phyloP scores from a whole-genome alignment of 2,329 filamentous ascomycete genomes.

The Lizonia empirigonia region DNA sequence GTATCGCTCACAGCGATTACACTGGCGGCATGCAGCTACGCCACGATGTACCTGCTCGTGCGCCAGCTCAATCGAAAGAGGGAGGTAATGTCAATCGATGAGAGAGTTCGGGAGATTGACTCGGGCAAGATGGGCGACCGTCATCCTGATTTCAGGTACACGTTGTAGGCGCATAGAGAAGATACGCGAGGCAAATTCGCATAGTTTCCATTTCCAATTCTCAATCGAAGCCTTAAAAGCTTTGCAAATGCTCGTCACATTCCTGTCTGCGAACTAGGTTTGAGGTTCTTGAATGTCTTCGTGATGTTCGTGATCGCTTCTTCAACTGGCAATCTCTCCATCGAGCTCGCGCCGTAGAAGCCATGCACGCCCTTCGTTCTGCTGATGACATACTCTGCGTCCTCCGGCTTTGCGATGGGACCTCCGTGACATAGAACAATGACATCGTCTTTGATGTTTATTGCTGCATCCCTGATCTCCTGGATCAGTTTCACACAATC shows the following conservation, averaged over 20 bases:
- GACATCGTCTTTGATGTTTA: slow-evolving; percentile 61
- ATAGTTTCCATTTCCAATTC: too few species aligned
- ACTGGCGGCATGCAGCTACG: background rate
- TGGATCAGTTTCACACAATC: slow-evolving; percentile 68
- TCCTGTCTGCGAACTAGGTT: background rate
- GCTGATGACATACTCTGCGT: slow-evolving; percentile 67
- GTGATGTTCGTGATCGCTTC: slow-evolving; percentile 66
- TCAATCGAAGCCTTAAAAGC: too few species aligned
- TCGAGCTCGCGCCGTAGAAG: slow-evolving; percentile 72
- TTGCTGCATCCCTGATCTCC: slow-evolving; percentile 66
- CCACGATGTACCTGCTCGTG: background rate
- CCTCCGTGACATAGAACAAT: slow-evolving; percentile 74
- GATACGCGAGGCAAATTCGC: too few species aligned
- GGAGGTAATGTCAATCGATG: background rate
- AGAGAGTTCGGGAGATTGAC: background rate
- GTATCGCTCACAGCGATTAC: background rate
- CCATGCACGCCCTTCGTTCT: slow-evolving; percentile 69
- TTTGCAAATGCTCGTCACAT: slow-evolving; percentile 14
- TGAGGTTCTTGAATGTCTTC: slow-evolving; percentile 57
- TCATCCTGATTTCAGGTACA: background rate
- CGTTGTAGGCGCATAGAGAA: too few species aligned
- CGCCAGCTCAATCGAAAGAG: background rate
- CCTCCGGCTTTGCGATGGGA: slow-evolving; percentile 67
- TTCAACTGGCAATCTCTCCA: slow-evolving; percentile 73
- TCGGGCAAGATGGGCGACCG: background rate